Evolutionary conservation across 192 early-diverging fungal species (phyloP).

Genomic region (Mortierella claussenii): DNA sequence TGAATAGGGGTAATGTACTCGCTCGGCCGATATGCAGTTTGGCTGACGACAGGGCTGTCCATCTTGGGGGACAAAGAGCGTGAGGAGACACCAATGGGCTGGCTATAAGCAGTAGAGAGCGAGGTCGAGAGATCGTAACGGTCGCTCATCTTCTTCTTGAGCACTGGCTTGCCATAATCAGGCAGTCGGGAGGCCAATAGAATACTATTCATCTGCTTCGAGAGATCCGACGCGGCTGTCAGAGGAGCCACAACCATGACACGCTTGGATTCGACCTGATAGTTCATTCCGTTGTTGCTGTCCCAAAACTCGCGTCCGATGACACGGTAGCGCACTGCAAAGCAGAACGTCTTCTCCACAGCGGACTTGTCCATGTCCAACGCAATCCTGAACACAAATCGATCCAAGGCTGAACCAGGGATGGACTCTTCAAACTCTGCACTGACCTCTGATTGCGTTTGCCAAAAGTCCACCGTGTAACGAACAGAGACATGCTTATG

Average conservation of each 20-base stretch:
- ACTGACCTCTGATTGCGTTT: constrained; percentile 68
- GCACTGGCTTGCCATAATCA: constrained; percentile 16
- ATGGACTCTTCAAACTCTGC: constrained; percentile 74
- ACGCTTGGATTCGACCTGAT: constrained; percentile 67
- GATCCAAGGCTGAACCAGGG: constrained; percentile 72
- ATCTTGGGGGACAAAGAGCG: not conserved
- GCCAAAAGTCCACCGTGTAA: constrained; percentile 88
- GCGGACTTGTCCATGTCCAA: constrained; percentile 51
- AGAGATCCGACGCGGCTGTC: constrained; percentile 10
- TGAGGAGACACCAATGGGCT: constrained; percentile 3
- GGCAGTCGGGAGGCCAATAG: constrained; percentile 17
- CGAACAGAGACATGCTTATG: constrained; percentile 84
- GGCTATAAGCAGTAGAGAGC: constrained; percentile 30
- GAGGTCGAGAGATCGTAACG: constrained; percentile 32
- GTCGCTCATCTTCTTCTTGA: constrained; percentile 16
- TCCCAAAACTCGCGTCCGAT: constrained; percentile 87
- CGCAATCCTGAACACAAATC: constrained; percentile 72
- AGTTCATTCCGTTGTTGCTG: constrained; percentile 92
- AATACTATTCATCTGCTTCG: constrained; percentile 35
- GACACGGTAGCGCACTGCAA: constrained; percentile 78
- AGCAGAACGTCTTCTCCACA: constrained; percentile 62
- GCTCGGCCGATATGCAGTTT: constrained; percentile 47
- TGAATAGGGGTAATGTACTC: constrained; percentile 45
- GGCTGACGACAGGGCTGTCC: not conserved
- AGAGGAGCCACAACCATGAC: constrained; percentile 11